Evolutionary conservation across 495 filamentous ascomycete species (phyloP).

Genomic region (Neurospora tetraspora): DNA sequence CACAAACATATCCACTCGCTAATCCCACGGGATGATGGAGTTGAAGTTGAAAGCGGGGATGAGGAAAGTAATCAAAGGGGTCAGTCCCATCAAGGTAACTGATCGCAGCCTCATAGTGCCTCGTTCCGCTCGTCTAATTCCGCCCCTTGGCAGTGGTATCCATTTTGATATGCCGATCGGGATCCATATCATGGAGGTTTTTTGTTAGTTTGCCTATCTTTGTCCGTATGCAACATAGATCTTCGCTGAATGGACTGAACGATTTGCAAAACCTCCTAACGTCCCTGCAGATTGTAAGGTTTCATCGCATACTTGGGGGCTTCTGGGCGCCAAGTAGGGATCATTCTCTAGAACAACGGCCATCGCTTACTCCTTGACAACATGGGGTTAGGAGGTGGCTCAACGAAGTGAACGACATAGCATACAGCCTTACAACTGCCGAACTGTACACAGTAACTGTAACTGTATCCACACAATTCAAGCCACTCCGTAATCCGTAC

Average conservation of each 20-base stretch:
- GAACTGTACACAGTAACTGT: neutral
- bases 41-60: neutral
- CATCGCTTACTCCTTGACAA: neutral
- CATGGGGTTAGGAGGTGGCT: neutral
- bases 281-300: neutral
- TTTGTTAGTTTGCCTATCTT: neutral
- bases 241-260: neutral
- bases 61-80: neutral
- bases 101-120: neutral
- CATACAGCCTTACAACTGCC: neutral
- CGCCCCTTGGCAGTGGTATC: neutral
- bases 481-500: neutral
- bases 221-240: neutral
- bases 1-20: neutral
- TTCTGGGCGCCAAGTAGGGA: too few species aligned
- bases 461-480: neutral
- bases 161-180: neutral
- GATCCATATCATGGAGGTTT: neutral
- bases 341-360: neutral
- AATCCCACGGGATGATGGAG: neutral
- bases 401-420: neutral
- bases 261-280: neutral
- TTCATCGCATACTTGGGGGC: neutral
- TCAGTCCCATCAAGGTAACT: neutral
- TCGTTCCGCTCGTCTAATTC: neutral